Conservation (phyloP, 106 monocot genomes). For the Phalaenopsis equestris region DNA sequence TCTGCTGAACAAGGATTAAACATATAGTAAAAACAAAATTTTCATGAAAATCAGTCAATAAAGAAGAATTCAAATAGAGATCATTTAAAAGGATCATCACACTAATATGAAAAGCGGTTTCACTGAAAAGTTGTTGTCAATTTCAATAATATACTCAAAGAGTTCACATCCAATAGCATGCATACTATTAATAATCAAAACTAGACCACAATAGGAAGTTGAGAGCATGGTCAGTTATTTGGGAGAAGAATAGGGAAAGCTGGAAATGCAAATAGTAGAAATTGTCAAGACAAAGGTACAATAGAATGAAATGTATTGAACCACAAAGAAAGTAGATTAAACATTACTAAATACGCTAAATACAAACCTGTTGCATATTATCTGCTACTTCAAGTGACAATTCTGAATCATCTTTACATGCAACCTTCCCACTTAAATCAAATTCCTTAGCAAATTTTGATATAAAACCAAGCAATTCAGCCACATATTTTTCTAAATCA, state of each 20-base stretch:
- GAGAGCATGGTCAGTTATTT: neutral
- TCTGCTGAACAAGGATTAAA: too few relatives aligned
- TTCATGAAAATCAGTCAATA: too few relatives aligned
- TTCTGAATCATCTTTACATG: constrained; percentile 10
- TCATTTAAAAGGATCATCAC: too few relatives aligned
- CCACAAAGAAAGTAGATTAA: neutral
- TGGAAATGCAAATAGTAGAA: neutral
- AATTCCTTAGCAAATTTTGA: constrained; percentile 23
- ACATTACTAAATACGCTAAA: neutral
- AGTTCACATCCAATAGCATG: too few relatives aligned
- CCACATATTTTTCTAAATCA: constrained; percentile 21
- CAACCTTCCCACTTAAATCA: constrained; percentile 4
- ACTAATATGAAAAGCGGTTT: too few relatives aligned
- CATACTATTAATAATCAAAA: too few relatives aligned
- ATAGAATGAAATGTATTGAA: neutral
- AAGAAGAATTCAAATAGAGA: too few relatives aligned
- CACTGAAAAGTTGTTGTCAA: too few relatives aligned
- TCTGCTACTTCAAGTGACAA: constrained; percentile 13
- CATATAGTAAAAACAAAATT: too few relatives aligned
- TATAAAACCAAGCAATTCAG: constrained; percentile 47
- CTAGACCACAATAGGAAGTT: neutral
- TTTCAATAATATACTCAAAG: neutral
- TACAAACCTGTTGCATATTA: constrained; percentile 41
- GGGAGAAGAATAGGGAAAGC: neutral
- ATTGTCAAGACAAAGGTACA: neutral